Evolutionary conservation across 2,329 filamentous ascomycete genomes (phyloP).

Genomic region (Colletotrichum gigasporum): DNA sequence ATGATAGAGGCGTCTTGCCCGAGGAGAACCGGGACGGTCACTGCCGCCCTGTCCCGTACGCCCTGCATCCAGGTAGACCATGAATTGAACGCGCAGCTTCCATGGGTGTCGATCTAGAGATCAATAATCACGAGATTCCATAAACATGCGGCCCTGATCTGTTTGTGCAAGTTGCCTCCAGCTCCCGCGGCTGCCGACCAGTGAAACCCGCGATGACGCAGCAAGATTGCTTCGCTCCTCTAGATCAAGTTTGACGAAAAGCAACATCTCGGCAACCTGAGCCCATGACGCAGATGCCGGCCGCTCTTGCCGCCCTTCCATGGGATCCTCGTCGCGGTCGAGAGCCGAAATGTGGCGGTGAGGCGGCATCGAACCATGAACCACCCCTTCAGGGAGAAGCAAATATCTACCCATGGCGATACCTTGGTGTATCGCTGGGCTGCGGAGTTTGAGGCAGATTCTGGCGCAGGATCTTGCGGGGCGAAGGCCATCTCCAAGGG

Average conservation of each 20-base stretch:
- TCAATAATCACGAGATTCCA: background rate
- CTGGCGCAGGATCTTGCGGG: conserved; percentile 28
- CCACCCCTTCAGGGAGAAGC: conserved; percentile 12
- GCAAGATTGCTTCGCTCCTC: background rate
- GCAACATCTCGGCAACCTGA: background rate
- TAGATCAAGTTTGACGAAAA: background rate
- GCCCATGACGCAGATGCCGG: background rate
- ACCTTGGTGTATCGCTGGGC: background rate
- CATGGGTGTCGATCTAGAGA: background rate
- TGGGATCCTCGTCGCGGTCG: background rate
- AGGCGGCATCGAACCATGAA: background rate
- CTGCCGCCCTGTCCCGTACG: too few relatives aligned
- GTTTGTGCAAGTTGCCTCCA: background rate
- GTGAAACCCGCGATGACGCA: background rate
- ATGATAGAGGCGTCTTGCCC: too few relatives aligned
- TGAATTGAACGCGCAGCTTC: too few relatives aligned
- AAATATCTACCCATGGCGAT: background rate
- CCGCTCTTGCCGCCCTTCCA: background rate
- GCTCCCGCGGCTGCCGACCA: background rate
- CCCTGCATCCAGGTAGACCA: too few relatives aligned
- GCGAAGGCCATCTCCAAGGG: background rate
- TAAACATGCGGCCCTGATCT: background rate
- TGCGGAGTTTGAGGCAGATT: conserved; percentile 5
- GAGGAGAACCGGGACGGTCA: too few relatives aligned
- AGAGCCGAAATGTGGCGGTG: background rate